phyloP scores from a whole-genome alignment of 192 early-diverging fungal genomes.

The Coemansia sp. region DNA sequence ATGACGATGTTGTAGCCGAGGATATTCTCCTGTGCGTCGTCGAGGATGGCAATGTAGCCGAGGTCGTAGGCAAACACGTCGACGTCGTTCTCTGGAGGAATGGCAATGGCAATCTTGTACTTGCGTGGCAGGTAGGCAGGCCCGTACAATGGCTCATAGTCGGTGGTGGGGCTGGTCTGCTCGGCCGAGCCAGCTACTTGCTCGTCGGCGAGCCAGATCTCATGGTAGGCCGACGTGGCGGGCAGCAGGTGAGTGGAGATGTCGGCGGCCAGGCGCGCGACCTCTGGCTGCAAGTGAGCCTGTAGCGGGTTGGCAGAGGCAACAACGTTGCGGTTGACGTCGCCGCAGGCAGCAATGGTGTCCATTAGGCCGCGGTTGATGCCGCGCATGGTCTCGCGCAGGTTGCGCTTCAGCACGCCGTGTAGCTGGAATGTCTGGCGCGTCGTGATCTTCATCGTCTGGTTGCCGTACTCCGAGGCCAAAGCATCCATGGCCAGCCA shows the following conservation, averaged over 20 bases:
- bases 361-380: conserved; percentile 91
- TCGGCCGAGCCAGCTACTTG: conserved; percentile 76
- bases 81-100: conserved; percentile 95
- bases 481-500: conserved; percentile 96
- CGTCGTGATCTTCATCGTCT: conserved; percentile 91
- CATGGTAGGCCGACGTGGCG: conserved; percentile 88
- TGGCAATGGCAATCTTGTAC: conserved; percentile 94
- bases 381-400: conserved; percentile 84
- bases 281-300: conserved; percentile 76
- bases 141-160: conserved; percentile 92
- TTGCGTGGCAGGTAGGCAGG: conserved; percentile 92
- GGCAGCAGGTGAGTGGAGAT: conserved; percentile 82
- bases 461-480: conserved; percentile 79
- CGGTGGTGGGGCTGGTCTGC: conserved; percentile 51
- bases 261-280: conserved; percentile 68
- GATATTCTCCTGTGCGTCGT: conserved; percentile 64
- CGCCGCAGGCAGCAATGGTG: conserved; percentile 95
- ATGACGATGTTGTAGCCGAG: conserved; percentile 93
- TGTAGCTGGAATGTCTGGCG: conserved; percentile 98
- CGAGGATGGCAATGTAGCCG: conserved; percentile 88
- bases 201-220: conserved; percentile 96
- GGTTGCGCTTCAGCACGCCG: conserved; percentile 88
- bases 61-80: conserved; percentile 96
- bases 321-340: conserved; percentile 98
- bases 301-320: conserved; percentile 83